These are phyloP conservation scores for Sugiyamaella americana DNA, from an alignment of 805 yeast genomes.

Conservation along the genomic window DNA sequence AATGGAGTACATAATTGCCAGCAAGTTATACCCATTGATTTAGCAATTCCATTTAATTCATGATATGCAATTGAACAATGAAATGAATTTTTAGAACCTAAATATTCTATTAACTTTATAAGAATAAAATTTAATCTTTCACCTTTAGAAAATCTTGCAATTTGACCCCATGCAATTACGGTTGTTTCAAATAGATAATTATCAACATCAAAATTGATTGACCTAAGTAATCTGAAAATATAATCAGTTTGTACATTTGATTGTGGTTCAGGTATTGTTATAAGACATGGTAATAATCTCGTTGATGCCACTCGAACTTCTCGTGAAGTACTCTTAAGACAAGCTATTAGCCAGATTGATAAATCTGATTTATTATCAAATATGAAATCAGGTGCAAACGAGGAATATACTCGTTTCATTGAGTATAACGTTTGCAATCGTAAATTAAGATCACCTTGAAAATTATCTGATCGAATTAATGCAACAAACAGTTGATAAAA, in stretches of 20 bases:
- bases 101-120: slow-evolving; percentile 55
- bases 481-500: slow-evolving; percentile 9
- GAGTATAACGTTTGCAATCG: slow-evolving; percentile 15
- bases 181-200: slow-evolving; percentile 25
- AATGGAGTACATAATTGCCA: slow-evolving; percentile 78
- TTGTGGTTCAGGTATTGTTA: neutral
- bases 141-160: slow-evolving; percentile 57
- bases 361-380: slow-evolving; percentile 9
- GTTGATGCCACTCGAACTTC: slow-evolving; percentile 18
- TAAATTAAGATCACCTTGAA: slow-evolving; percentile 8
- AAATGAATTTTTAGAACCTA: slow-evolving; percentile 60
- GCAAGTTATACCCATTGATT: slow-evolving; percentile 52
- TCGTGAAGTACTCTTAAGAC: slow-evolving; percentile 18
- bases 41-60: slow-evolving; percentile 54
- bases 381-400: slow-evolving; percentile 12
- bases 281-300: slow-evolving; percentile 15
- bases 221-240: slow-evolving; percentile 11
- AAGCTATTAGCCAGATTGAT: slow-evolving; percentile 16
- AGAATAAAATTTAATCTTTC: slow-evolving; percentile 63
- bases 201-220: slow-evolving; percentile 11
- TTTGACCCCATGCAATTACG: slow-evolving; percentile 51
- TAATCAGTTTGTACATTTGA: slow-evolving; percentile 3
- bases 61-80: slow-evolving; percentile 64
- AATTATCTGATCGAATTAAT: slow-evolving; percentile 12
- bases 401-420: slow-evolving; percentile 10